Evolutionary conservation across 129 eudicot genomes (phyloP).

Genomic region (Mikania micrantha): DNA sequence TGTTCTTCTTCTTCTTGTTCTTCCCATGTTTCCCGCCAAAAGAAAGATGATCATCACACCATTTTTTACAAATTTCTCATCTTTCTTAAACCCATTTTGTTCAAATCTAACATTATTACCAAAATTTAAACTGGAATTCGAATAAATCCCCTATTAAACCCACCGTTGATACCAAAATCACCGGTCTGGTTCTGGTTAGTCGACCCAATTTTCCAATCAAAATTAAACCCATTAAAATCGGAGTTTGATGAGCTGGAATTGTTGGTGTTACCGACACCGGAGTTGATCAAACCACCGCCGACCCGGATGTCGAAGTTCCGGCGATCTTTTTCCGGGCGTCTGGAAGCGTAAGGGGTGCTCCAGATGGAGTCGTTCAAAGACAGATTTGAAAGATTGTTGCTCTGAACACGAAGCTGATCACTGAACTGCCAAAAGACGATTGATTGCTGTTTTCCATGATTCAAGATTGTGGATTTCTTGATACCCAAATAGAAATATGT

Average conservation of each 20-base stretch:
- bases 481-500: constrained; percentile 16
- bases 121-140: constrained; percentile 39
- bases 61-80: constrained; percentile 23
- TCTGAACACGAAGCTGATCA: constrained; percentile 76
- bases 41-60: constrained; percentile 26
- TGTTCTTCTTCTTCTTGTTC: constrained; percentile 32
- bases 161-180: constrained; percentile 57
- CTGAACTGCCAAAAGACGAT: constrained; percentile 82
- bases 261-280: constrained; percentile 1
- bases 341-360: constrained; percentile 62
- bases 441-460: constrained; percentile 50
- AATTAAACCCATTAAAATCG: constrained; percentile 48
- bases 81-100: constrained; percentile 30
- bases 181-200: constrained; percentile 7
- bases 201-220: constrained; percentile 56
- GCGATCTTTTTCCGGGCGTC: constrained; percentile 54
- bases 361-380: constrained; percentile 88
- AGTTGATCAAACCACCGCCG: constrained; percentile 36
- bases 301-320: constrained; percentile 81
- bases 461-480: constrained; percentile 6
- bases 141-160: constrained; percentile 80
- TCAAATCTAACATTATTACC: constrained; percentile 19
- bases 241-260: constrained; percentile 6
- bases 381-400: constrained; percentile 46
- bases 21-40: constrained; percentile 60